phyloP scores from a whole-genome alignment of 371 early-diverging fungal genomes.

The Rhizomucor pusillus region DNA sequence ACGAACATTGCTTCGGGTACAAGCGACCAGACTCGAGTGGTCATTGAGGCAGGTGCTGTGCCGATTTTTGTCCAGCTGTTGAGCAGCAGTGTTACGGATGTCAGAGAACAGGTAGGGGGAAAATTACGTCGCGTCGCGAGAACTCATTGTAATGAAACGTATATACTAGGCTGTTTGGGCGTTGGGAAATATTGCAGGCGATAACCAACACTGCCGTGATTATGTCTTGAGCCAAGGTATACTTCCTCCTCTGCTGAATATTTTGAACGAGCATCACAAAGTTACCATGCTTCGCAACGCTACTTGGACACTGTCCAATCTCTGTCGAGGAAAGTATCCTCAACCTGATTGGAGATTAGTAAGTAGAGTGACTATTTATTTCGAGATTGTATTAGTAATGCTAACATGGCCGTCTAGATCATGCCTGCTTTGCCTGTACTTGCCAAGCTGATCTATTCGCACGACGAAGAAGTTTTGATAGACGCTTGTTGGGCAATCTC shows the following conservation, averaged over 20 bases:
- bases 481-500: slow-evolving; percentile 99
- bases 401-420: slow-evolving; percentile 47
- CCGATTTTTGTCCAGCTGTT: slow-evolving; percentile 93
- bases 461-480: slow-evolving; percentile 94
- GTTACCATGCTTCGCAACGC: slow-evolving; percentile 96
- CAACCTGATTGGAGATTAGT: slow-evolving; percentile 89
- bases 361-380: slow-evolving; percentile 15
- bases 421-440: slow-evolving; percentile 86
- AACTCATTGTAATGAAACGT: not conserved
- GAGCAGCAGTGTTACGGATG: slow-evolving; percentile 80
- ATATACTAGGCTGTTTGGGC: slow-evolving; percentile 96
- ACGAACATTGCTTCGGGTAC: slow-evolving; percentile 99
- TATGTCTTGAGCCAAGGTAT: slow-evolving; percentile 87
- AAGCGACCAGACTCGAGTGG: slow-evolving; percentile 93
- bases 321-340: slow-evolving; percentile 98
- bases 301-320: slow-evolving; percentile 98
- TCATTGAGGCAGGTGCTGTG: slow-evolving; percentile 92
- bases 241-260: slow-evolving; percentile 75
- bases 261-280: slow-evolving; percentile 87
- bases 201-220: slow-evolving; percentile 94
- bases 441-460: slow-evolving; percentile 85
- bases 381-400: not conserved
- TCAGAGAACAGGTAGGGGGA: slow-evolving; percentile 90
- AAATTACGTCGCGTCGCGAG: not conserved
- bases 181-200: slow-evolving; percentile 99